Evolutionary conservation across 2,329 filamentous ascomycete genomes (phyloP).

Genomic region (Phoma sp.): DNA sequence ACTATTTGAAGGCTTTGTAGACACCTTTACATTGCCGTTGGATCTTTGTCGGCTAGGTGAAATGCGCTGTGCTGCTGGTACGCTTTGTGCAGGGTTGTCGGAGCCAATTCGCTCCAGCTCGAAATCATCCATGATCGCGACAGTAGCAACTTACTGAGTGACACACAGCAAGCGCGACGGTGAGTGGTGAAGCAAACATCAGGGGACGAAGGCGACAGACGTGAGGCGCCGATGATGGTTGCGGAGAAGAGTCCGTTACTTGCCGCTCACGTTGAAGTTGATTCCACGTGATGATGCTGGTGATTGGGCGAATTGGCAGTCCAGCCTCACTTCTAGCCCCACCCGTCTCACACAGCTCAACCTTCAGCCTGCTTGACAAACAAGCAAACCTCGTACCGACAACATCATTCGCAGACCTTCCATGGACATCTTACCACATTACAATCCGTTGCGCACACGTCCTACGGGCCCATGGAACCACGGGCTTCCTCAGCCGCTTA

Average conservation of each 20-base stretch:
- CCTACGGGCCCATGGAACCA: conserved; percentile 10
- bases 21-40: conserved; percentile 12
- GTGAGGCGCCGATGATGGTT: background rate
- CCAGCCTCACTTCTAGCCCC: conserved; percentile 19
- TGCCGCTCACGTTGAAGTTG: background rate
- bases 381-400: conserved; percentile 2
- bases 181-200: background rate
- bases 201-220: background rate
- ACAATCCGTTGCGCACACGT: conserved; percentile 14
- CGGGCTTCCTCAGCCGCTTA: conserved; percentile 3
- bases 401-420: conserved; percentile 3
- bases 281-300: conserved; percentile 11
- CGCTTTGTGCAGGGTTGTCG: conserved; percentile 39
- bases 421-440: conserved; percentile 16
- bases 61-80: conserved; percentile 27
- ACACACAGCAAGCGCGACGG: background rate
- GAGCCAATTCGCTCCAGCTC: conserved; percentile 36
- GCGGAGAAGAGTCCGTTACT: conserved; percentile 7
- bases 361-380: conserved; percentile 14
- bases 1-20: background rate
- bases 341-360: conserved; percentile 18
- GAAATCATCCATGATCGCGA: conserved; percentile 36
- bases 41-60: conserved; percentile 25
- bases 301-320: conserved; percentile 9
- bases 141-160: background rate